Base-by-base conservation (phyloP, 441 rosid genomes). In the Bruguiera hainesii region DNA sequence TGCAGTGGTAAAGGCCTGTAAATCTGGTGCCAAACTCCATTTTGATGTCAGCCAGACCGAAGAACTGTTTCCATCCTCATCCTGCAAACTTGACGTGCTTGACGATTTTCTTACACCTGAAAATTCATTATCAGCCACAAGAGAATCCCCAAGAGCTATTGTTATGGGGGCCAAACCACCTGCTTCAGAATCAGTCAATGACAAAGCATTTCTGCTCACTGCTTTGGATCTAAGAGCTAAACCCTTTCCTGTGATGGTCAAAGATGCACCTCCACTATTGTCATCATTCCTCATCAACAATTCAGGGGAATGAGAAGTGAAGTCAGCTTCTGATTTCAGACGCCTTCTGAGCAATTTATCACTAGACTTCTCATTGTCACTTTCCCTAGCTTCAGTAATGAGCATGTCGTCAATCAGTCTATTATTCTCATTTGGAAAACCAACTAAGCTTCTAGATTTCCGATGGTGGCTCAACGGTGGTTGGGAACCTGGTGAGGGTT, bases 11-110 rank as follows among this genome's bases (percentile, higher is more conserved):
- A 89, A 76, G 46, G 79, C 81, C 39, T 78, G 85, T 65, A 88
- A 70, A 35, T 90, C 95, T n/a, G 89, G 79, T 67, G 81, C 89
- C 82, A 83, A 68, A 63, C 75, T 81, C 93, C 92, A 83, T 58
- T 71, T 86, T 0, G 85, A 67, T 1, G 87, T 70, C 71, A 82
- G 62, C 87, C 88, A 81, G n/a, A 78, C 30, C 15, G 70, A 52
- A 29, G 85, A 85, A 71, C 79, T 76, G 60, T 77, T 64, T 48
- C 66, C 66, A 9, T 83, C 85, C 60, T 73, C 82, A 21, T 88
- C 87, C 21, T 81, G 85, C 55, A 90, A 74, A 68, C 81, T 88
- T 23, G 95, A 78, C 5, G 87, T 78, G 72, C 97, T 89, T 11
- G 84, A 73, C 39, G 90, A 86, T 71, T 83, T 89, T 51, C 87